Evolutionary conservation across 108 stramenopile species (phyloP), one percentile per base, ranked within the genome.

Genomic region (Fistulifera pelliculosa): DNA sequence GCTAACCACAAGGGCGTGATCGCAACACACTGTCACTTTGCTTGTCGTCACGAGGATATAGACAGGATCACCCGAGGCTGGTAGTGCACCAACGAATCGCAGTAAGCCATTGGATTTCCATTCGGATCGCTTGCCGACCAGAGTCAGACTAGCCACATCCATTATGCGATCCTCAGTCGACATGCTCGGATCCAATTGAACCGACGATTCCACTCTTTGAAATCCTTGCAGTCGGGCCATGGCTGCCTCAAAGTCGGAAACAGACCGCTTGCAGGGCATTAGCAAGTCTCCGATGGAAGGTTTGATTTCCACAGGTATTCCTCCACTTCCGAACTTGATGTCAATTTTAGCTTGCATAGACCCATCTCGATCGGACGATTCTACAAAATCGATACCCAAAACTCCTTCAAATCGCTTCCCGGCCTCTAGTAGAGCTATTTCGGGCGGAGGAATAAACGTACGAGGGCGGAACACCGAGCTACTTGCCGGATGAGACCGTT

Each of bases 251-350:
- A 86, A 91, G n/a, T 42, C 55, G 12, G 60, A 49, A 10, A 14
- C 24, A 4, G 14, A 27, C 18, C 38, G 38, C 13, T 42, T 12
- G 15, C 52, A 65, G 27, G 68, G 62, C 16, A 56, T 47, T 16
- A 91, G 38, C 56, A 75, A 44, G 47, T 91, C 83, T 26, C 76
- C 79, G n/a, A 91, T 53, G 25, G 71, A 54, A 1, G 90, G 90
- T 49, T 80, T 79, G 23, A 91, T 53, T 56, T 87, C 90, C 40
- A 91, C 62, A 4, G 81, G 73, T 49, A 77, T 67, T 17, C 64
- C 66, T 11, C 75, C 71, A 49, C 69, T 80, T 11, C 61, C 45
- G 12, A 65, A 71, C 52, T 83, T 79, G 22, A 91, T 64, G 27
- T 91, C 82, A 21, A 91, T 69, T 24, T 80, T 77, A 5, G 76